phyloP scores from a whole-genome alignment of 495 filamentous ascomycete species.

The Geopyxis carbonaria region DNA sequence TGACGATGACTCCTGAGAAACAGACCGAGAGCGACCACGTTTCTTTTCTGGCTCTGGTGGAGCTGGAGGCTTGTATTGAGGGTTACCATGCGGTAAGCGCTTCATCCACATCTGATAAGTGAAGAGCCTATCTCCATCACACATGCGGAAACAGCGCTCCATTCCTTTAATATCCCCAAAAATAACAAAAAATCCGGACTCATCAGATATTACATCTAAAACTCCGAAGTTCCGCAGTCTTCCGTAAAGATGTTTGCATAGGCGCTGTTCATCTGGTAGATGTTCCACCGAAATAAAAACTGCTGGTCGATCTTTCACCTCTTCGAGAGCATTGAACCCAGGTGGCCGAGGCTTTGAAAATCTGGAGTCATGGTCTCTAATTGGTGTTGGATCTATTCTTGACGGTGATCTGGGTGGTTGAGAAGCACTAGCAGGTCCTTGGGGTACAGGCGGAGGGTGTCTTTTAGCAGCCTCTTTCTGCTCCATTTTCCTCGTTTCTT shows the following conservation, averaged over 20 bases:
- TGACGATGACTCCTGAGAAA: slow-evolving; percentile 13
- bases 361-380: slow-evolving; percentile 13
- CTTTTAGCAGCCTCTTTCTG: slow-evolving; percentile 11
- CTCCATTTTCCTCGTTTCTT: slow-evolving; percentile 26
- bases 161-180: slow-evolving; percentile 75
- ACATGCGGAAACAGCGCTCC: slow-evolving; percentile 52
- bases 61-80: slow-evolving; percentile 38
- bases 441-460: slow-evolving; percentile 25
- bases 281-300: slow-evolving; percentile 77
- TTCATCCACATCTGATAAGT: slow-evolving; percentile 90
- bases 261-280: slow-evolving; percentile 73
- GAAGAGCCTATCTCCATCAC: slow-evolving; percentile 64
- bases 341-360: slow-evolving; percentile 5
- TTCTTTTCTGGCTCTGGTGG: slow-evolving; percentile 39
- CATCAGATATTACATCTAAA: slow-evolving; percentile 63
- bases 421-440: not conserved
- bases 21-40: slow-evolving; percentile 32
- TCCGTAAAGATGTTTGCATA: slow-evolving; percentile 71
- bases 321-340: slow-evolving; percentile 32
- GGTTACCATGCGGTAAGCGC: slow-evolving; percentile 44
- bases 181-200: slow-evolving; percentile 73
- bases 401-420: not conserved
- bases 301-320: slow-evolving; percentile 70
- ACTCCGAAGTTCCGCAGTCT: slow-evolving; percentile 62
- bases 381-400: slow-evolving; percentile 14